Conservation (phyloP, 2,329 filamentous ascomycete species). For the Aspergillus sp. region DNA sequence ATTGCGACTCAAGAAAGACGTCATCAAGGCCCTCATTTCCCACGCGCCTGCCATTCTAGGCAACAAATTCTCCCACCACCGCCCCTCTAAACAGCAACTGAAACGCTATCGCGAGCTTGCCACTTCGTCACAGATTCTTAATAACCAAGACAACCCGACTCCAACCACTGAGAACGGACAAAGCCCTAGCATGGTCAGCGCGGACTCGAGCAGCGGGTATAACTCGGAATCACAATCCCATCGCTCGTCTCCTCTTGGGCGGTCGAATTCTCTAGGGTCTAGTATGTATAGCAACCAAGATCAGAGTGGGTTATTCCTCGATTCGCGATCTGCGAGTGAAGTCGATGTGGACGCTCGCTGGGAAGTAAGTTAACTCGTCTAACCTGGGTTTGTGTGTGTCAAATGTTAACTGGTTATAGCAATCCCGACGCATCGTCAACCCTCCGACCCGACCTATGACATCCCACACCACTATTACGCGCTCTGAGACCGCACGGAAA, state of each 20-base stretch:
- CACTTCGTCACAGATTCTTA: constrained; percentile 68
- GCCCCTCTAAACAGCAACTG: constrained; percentile 76
- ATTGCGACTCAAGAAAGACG: constrained; percentile 87
- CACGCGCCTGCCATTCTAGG: constrained; percentile 95
- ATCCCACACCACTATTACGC: constrained; percentile 26
- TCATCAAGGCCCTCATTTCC: constrained; percentile 89
- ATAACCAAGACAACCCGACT: constrained; percentile 39
- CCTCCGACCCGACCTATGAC: constrained; percentile 32
- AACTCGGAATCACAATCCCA: constrained; percentile 35
- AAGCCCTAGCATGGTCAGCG: constrained; percentile 31
- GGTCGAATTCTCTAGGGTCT: constrained; percentile 36
- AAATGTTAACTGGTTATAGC: constrained; percentile 24
- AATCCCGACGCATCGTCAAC: constrained; percentile 35
- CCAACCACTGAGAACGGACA: constrained; percentile 27
- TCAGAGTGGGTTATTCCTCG: constrained; percentile 25
- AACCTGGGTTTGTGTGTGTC: neutral
- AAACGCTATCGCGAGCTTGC: constrained; percentile 79
- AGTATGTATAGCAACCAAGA: constrained; percentile 27
- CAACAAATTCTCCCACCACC: constrained; percentile 91
- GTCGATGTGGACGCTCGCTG: constrained; percentile 39
- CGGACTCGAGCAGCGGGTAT: constrained; percentile 40
- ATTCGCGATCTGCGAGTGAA: constrained; percentile 37
- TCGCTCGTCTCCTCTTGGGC: constrained; percentile 36
- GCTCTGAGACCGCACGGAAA: constrained; percentile 22
- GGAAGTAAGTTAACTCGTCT: constrained; percentile 31